Percentiles rank a stretch among this genome's conserved stretches.
Conservation (phyloP, 345 rosid genomes). For the Sisymbrium altissimum region DNA sequence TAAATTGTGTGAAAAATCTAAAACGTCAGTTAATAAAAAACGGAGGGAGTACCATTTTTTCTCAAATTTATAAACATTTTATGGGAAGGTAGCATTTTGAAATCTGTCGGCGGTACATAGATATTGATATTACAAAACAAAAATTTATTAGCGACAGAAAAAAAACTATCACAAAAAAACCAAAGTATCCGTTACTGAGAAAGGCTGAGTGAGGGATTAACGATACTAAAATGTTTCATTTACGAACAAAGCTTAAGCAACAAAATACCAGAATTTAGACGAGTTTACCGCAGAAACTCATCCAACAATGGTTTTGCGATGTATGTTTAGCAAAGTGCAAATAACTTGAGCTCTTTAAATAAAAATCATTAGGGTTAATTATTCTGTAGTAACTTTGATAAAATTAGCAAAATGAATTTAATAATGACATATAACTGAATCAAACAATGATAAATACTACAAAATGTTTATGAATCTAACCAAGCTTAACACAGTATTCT, state of each 20-base stretch:
- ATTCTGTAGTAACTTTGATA: neutral
- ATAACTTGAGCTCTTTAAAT: neutral
- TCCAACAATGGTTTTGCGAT: neutral
- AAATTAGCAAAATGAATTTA: neutral
- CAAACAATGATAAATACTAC: neutral
- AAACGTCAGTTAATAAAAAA: no score
- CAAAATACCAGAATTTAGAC: neutral
- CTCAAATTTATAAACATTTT: neutral
- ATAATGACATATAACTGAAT: neutral
- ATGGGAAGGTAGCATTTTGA: neutral
- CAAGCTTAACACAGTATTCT: neutral
- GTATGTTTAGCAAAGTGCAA: neutral
- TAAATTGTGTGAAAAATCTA: no score
- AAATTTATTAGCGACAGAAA: neutral
- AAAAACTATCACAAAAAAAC: neutral
- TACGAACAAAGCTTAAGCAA: neutral
- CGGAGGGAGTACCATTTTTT: no score
- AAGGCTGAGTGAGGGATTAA: neutral
- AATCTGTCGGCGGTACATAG: neutral
- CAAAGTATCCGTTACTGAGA: no score
- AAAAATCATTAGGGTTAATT: neutral
- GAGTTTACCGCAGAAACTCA: neutral
- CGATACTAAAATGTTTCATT: no score
- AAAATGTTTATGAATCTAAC: neutral
- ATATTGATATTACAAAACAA: neutral